Evolutionary conservation across 2,329 filamentous ascomycete genomes (phyloP).

Genomic region (Fusarium avenaceum): DNA sequence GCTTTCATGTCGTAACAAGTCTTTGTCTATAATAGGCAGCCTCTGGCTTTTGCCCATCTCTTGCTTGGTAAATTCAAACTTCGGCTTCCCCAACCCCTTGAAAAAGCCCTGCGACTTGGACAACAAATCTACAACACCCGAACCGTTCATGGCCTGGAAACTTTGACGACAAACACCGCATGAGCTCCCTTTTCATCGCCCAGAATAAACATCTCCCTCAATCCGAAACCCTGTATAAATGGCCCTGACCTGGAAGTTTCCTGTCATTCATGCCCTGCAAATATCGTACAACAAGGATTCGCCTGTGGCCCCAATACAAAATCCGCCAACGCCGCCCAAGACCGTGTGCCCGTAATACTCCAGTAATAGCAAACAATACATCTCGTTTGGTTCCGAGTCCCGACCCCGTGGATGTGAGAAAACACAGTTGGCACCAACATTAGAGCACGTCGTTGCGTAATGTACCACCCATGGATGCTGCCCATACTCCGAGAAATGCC

Average conservation of each 20-base stretch:
- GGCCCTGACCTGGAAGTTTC: slow-evolving; percentile 16
- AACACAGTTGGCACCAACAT: slow-evolving; percentile 44
- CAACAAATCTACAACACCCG: slow-evolving; percentile 45
- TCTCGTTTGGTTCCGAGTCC: slow-evolving; percentile 35
- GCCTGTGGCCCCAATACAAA: slow-evolving; percentile 46
- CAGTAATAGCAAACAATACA: slow-evolving; percentile 46
- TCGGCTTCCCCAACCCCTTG: slow-evolving; percentile 19
- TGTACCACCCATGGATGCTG: slow-evolving; percentile 44
- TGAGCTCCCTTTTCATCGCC: slow-evolving; percentile 15
- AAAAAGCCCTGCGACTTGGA: slow-evolving; percentile 46
- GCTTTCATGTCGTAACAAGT: slow-evolving; percentile 27
- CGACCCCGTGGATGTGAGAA: slow-evolving; percentile 33
- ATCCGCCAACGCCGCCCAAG: slow-evolving; percentile 49
- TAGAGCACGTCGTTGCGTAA: slow-evolving; percentile 35
- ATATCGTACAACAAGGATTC: slow-evolving; percentile 52
- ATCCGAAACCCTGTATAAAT: slow-evolving; percentile 32
- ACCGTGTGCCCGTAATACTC: slow-evolving; percentile 49
- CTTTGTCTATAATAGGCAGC: slow-evolving; percentile 35
- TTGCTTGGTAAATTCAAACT: slow-evolving; percentile 39
- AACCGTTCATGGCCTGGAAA: slow-evolving; percentile 30
- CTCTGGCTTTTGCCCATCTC: slow-evolving; percentile 24
- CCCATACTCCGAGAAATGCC: slow-evolving; percentile 41
- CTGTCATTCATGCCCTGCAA: slow-evolving; percentile 45
- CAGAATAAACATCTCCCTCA: slow-evolving; percentile 16
- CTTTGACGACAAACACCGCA: slow-evolving; percentile 12